Evolutionary conservation across 164 flowering plant species (phyloP).

Genomic region (Dillenia suffruticosa): DNA sequence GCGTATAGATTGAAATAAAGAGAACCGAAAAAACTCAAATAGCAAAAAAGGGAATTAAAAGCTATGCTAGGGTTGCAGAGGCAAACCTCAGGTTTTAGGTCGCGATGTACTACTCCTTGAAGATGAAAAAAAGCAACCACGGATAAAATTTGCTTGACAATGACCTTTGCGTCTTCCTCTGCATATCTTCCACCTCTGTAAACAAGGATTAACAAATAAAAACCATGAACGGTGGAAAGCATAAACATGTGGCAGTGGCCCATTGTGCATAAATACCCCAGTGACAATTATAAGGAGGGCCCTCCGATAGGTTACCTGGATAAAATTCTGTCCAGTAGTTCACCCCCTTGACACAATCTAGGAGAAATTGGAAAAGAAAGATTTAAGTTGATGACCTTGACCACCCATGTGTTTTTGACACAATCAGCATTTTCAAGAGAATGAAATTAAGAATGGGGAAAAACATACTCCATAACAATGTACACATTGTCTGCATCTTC

Average conservation of each 20-base stretch:
- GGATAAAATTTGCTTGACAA: constrained; percentile 62
- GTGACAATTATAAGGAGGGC: too few species aligned
- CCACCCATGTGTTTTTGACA: too few species aligned
- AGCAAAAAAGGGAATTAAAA: constrained; percentile 1
- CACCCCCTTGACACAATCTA: constrained; percentile 98
- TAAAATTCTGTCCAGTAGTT: constrained; percentile 86
- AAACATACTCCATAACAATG: constrained; percentile 74
- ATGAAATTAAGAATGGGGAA: constrained; percentile 1
- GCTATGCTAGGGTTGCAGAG: not conserved
- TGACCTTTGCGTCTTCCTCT: constrained; percentile 75
- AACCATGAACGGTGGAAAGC: not conserved
- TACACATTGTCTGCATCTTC: constrained; percentile 74
- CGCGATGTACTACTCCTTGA: constrained; percentile 95
- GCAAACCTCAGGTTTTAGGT: constrained; percentile 83
- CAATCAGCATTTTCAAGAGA: too few species aligned
- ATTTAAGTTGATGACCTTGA: too few species aligned
- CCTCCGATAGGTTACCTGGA: constrained; percentile 44
- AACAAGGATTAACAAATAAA: constrained; percentile 1
- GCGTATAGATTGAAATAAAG: too few species aligned
- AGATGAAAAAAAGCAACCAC: constrained; percentile 91
- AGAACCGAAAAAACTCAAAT: not conserved
- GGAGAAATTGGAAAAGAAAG: not conserved
- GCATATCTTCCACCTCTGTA: constrained; percentile 77
- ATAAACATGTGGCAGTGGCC: too few species aligned
- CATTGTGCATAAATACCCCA: too few species aligned